Base-by-base conservation (phyloP, 108 stramenopile species). In the Chaetoceros muelleri region DNA sequence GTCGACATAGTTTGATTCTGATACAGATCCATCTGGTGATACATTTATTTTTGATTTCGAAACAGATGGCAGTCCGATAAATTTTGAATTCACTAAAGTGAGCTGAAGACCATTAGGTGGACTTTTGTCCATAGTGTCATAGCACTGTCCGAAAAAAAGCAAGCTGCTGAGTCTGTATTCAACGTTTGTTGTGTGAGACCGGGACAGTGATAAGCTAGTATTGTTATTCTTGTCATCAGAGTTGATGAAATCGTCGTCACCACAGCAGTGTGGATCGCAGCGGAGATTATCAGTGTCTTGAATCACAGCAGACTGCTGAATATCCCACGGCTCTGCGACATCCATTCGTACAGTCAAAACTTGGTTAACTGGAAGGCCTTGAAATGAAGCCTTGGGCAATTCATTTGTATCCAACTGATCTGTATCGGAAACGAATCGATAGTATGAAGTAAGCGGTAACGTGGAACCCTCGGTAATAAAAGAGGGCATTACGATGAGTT, bases 211-310 rank as follows among this genome's bases (percentile, higher is more conserved):
- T n/a, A n/a, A n/a, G n/a, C n/a, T n/a, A n/a, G n/a, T n/a, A n/a
- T n/a, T n/a, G n/a, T n/a, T n/a, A n/a, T 58, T 64, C 18, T 57
- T 10, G 44, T 17, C 27, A 21, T 58, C 64, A 28, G 55, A 75
- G 44, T 16, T n/a, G n/a, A n/a, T n/a, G 44, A 67, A 74, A 8
- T 74, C 70, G 47, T 85, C 81, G 44, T 73, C 70, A 45, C 84
- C 94, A 17, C 82, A 75, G 13, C 70, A 71, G 28, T 75, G 62
- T 20, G 79, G 53, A 62, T 85, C 85, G 53, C 90, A 96, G 28
- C 93, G 75, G 13, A 99, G 72, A 69, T 99, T 99, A 71, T 99
- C 98, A 18, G 91, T 71, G 71, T 99, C 98, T 60, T 95, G 93
- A 7, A 84, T 52, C n/a, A 84, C 73, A 21, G 58, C 20, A n/a